Evolutionary conservation across 441 rosid species (phyloP), one percentile per base, ranked within the genome.

Genomic region (Pelargonium australe): DNA sequence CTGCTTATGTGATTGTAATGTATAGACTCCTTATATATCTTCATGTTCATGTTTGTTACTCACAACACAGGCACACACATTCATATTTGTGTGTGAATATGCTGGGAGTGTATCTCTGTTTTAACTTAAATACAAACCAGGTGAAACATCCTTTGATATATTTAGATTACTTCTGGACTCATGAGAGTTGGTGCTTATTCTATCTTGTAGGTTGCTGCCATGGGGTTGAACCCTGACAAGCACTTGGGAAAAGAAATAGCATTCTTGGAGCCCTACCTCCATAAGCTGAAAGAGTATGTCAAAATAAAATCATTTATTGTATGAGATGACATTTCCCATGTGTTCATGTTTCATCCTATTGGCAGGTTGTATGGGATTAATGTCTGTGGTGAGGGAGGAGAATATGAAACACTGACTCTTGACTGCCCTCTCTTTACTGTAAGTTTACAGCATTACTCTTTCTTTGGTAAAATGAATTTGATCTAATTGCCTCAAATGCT

Each of bases 301-400:
- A 74, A 17, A 60, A 7, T 62, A 62, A 58, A 16, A 12, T 17
- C 12, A 68, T 49, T n/a, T 55, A 3, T 65, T 1, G 12, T 41
- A 13, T 45, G 63, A 60, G 34, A 60, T 60, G 6, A 3, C 63
- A 41, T 55, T 19, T 2, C 68, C 67, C 9, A 43, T 44, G 9
- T 37, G 5, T 67, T 14, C 19, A 19, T 7, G n/a, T 37, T 66
- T 72, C 40, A 43, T 43, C 66, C 28, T 70, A 17, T 67, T 73
- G 76, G 20, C 85, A 92, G 98, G 75, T 73, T 85, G 75, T 95
- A 92, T 80, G 96, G 99, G 70, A 83, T 87, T 65, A 95, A 95
- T 76, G 92, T 95, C 14, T 95, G 98, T 65, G 98, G 99, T 64
- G 97, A 95, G 82, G 99, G 97, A 84, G 98, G 99, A 65, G 98